phyloP scores from a whole-genome alignment of 306 rosid species.

The Pterocarpus macrocarpus region DNA sequence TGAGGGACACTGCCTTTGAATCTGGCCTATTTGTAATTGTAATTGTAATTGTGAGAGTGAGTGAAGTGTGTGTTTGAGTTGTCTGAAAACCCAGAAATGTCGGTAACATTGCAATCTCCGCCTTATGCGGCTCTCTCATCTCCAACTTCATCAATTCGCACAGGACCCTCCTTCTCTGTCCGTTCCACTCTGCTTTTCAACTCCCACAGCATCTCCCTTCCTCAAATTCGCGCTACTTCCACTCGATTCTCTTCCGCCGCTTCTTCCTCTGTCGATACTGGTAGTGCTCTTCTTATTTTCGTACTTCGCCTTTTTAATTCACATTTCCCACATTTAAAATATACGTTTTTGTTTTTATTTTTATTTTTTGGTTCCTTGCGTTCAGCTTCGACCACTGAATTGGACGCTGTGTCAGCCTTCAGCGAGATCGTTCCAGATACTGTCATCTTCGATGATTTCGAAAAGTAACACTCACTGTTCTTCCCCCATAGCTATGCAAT shows the following conservation, averaged over 20 bases:
- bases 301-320: neutral
- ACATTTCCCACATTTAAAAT: neutral
- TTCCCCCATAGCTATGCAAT: neutral
- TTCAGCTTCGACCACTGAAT: constrained; percentile 71
- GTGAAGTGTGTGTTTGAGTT: neutral
- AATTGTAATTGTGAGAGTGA: neutral
- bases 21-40: neutral
- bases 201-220: constrained; percentile 43
- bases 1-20: neutral
- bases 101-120: constrained; percentile 77
- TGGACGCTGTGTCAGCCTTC: constrained; percentile 83
- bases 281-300: constrained; percentile 29
- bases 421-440: constrained; percentile 99
- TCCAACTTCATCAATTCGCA: constrained; percentile 50
- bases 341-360: neutral
- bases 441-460: constrained; percentile 94
- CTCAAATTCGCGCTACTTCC: constrained; percentile 67
- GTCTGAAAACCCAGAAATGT: constrained; percentile 50
- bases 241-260: constrained; percentile 23
- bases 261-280: constrained; percentile 65
- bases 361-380: neutral
- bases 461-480: constrained; percentile 51
- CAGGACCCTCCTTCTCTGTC: constrained; percentile 50
- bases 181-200: constrained; percentile 54
- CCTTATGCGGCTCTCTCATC: constrained; percentile 60